Evolutionary conservation across 2,329 filamentous ascomycete species (phyloP).

Genomic region (Epichloe gansuensis): DNA sequence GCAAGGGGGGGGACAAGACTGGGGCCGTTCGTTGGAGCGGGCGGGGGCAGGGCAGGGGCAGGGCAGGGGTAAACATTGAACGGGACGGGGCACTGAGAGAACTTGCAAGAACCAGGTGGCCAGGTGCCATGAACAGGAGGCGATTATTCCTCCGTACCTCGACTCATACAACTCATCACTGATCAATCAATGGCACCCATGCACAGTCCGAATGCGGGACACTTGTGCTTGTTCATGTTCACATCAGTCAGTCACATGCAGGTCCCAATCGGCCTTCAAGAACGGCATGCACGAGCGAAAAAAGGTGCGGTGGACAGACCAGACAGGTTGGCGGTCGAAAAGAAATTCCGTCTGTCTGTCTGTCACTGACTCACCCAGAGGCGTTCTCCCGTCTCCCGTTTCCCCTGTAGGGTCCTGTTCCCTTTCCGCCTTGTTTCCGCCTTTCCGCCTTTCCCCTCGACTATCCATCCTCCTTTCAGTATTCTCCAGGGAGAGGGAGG

Average conservation of each 20-base stretch:
- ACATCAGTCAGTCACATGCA: background rate
- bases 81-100: too few species aligned
- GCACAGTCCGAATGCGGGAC: background rate
- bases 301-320: background rate
- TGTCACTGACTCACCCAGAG: background rate
- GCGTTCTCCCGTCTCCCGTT: background rate
- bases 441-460: background rate
- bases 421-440: background rate
- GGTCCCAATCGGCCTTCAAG: background rate
- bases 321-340: background rate
- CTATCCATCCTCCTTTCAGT: background rate
- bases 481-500: background rate
- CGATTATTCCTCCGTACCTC: too few species aligned
- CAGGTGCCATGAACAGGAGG: too few species aligned
- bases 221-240: background rate
- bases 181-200: too few species aligned
- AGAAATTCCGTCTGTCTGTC: background rate
- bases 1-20: background rate
- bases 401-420: background rate
- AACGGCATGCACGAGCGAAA: too few species aligned
- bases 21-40: background rate
- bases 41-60: background rate
- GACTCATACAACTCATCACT: too few species aligned
- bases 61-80: background rate
- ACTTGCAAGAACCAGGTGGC: background rate